Conservation (phyloP, 176 grass and related monocot species). For the Musa schizocarpa region DNA sequence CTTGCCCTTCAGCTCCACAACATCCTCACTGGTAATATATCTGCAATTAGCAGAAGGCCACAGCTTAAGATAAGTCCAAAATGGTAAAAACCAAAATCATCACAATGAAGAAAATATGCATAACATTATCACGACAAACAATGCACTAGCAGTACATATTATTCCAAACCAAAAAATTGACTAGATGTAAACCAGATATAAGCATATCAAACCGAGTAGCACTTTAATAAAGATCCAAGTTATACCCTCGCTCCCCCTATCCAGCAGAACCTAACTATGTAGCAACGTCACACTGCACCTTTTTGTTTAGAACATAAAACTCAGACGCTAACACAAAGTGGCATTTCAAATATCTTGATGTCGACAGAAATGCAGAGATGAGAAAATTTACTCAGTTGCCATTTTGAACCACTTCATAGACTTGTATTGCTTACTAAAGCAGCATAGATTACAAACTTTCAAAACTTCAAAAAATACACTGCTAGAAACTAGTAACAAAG, state of each 20-base stretch:
- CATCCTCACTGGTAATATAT: constrained; percentile 57
- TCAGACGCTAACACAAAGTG: neutral
- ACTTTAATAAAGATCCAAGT: neutral
- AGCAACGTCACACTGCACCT: neutral
- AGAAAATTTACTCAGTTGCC: neutral
- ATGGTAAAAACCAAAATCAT: neutral
- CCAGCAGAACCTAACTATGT: neutral
- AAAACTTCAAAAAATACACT: neutral
- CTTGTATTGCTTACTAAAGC: neutral
- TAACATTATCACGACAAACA: no score
- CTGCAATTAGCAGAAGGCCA: constrained; percentile 14
- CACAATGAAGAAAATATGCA: no score
- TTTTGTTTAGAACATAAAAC: neutral
- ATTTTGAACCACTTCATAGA: no score
- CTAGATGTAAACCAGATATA: neutral
- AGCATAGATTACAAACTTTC: neutral
- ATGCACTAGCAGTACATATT: no score
- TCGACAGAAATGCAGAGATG: neutral
- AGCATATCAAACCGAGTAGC: neutral
- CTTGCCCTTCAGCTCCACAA: constrained; percentile 80
- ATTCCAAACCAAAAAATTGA: neutral
- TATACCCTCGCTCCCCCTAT: neutral
- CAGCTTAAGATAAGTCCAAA: neutral
- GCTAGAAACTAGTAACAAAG: neutral
- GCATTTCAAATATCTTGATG: no score